phyloP scores from a whole-genome alignment of 768 basidiomycete species.

The Mycena latifolia region DNA sequence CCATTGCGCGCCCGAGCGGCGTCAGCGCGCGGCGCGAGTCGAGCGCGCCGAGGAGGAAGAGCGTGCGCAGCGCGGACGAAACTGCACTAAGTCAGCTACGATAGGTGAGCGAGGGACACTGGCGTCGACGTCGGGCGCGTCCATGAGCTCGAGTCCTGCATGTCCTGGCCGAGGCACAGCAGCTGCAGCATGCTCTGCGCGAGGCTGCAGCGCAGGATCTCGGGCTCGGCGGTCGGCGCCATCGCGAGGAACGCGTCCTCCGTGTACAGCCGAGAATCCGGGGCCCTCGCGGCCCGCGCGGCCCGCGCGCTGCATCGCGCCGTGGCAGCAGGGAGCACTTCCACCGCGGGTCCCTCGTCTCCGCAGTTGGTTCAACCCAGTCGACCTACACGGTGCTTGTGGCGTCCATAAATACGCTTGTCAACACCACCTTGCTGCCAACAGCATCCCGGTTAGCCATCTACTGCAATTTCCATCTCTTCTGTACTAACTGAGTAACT shows the following conservation, averaged over 20 bases:
- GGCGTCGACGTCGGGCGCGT: constrained; percentile 80
- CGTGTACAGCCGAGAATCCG: constrained; percentile 92
- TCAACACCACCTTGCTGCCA: neutral
- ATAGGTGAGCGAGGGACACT: constrained; percentile 61
- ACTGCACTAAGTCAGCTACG: constrained; percentile 56
- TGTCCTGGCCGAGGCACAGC: constrained; percentile 84
- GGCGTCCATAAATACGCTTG: neutral
- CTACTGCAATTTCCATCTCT: too few species aligned
- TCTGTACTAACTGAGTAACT: too few species aligned
- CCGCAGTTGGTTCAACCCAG: neutral
- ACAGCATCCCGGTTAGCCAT: neutral
- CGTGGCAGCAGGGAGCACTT: too few species aligned
- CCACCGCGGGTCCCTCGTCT: neutral
- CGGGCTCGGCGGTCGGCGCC: constrained; percentile 79
- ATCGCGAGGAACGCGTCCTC: constrained; percentile 81
- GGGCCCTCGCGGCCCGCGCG: constrained; percentile 94
- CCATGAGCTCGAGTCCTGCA: constrained; percentile 92
- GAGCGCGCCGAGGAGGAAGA: constrained; percentile 87
- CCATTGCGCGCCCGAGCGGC: constrained; percentile 83
- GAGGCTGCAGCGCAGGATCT: constrained; percentile 90
- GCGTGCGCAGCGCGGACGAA: constrained; percentile 71
- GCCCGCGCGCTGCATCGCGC: constrained; percentile 93
- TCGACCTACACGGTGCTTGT: neutral
- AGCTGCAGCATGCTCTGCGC: constrained; percentile 88
- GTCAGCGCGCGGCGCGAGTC: constrained; percentile 77